Conservation (phyloP, 2,329 filamentous ascomycete genomes). For the Clonostachys rosea region DNA sequence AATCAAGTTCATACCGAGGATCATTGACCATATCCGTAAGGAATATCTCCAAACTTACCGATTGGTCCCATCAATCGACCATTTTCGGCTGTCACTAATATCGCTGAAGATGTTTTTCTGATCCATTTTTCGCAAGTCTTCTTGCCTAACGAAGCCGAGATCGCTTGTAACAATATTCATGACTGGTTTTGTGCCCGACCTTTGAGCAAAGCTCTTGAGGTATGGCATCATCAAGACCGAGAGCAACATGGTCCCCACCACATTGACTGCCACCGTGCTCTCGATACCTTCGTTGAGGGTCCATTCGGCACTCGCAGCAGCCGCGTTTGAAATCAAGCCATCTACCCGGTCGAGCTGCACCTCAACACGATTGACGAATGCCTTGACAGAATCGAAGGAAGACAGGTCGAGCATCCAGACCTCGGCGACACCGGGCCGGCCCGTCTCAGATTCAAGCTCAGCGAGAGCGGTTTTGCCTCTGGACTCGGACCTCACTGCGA, state of each 20-base stretch:
- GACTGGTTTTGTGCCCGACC: constrained; percentile 23
- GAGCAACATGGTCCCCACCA: constrained; percentile 32
- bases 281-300: background rate
- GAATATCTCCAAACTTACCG: background rate
- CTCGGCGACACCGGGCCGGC: constrained; percentile 14
- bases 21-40: background rate
- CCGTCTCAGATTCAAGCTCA: constrained; percentile 1
- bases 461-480: constrained; percentile 3
- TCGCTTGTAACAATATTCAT: constrained; percentile 33
- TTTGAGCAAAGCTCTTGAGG: constrained; percentile 26
- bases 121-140: constrained; percentile 1
- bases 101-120: background rate
- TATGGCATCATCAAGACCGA: constrained; percentile 34
- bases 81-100: background rate
- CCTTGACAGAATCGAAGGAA: constrained; percentile 1
- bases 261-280: constrained; percentile 3
- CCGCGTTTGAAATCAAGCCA: constrained; percentile 1
- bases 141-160: constrained; percentile 5
- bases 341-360: background rate
- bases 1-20: background rate
- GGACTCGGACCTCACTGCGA: constrained; percentile 16
- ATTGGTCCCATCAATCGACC: background rate
- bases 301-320: background rate
- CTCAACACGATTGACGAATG: background rate
- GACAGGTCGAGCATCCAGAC: constrained; percentile 33